Conservation (phyloP, 2,329 filamentous ascomycete species). For the Pseudomassariella vexata region DNA sequence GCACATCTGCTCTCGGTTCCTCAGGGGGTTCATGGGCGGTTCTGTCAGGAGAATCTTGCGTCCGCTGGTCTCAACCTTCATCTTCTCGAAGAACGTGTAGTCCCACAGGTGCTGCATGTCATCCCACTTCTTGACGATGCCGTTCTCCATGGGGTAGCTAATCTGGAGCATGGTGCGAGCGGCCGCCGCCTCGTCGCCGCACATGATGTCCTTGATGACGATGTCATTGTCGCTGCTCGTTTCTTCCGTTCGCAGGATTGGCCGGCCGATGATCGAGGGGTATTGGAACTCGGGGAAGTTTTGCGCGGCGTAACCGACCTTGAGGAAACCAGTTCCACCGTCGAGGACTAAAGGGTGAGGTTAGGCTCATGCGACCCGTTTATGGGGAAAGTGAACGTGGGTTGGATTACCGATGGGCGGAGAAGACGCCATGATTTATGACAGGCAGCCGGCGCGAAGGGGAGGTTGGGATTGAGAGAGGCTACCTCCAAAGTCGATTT, state of each 20-base stretch:
- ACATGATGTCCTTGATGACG: conserved; percentile 97
- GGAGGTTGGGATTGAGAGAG: neutral
- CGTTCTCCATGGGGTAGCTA: conserved; percentile 99
- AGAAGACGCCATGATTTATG: conserved; percentile 4
- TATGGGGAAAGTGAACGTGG: conserved; percentile 12
- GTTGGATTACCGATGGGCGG: conserved; percentile 6
- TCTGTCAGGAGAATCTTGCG: conserved; percentile 98
- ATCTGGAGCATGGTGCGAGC: conserved; percentile 97
- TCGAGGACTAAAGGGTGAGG: conserved; percentile 72
- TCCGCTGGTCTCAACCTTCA: conserved; percentile 82
- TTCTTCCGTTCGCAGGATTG: conserved; percentile 95
- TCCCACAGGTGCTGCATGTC: conserved; percentile 99
- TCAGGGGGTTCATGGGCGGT: conserved; percentile 94
- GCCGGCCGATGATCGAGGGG: conserved; percentile 95
- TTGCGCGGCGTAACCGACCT: conserved; percentile 97
- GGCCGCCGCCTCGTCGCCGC: conserved; percentile 93
- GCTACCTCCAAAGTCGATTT: neutral
- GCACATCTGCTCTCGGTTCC: conserved; percentile 96
- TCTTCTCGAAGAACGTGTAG: conserved; percentile 97
- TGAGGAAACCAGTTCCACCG: conserved; percentile 98
- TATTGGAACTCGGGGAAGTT: conserved; percentile 99
- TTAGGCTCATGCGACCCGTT: conserved; percentile 10
- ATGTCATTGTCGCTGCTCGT: conserved; percentile 58
- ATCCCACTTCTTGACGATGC: conserved; percentile 99
- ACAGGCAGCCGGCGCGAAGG: neutral